Base-by-base conservation (phyloP, 129 eudicot species). In the Flaveria linearis region DNA sequence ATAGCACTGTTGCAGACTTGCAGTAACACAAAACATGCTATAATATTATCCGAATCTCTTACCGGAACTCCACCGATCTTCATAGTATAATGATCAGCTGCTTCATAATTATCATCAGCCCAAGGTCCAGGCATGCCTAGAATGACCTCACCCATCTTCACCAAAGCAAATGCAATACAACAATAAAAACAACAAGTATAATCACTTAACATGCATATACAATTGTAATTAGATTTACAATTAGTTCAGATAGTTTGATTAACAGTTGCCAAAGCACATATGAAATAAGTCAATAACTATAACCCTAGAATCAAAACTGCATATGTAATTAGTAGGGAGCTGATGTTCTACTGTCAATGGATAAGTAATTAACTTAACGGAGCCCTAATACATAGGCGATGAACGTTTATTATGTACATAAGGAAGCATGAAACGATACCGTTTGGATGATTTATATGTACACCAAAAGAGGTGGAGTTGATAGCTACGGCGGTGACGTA, bases 121-220 rank as follows among this genome's bases (percentile, higher is more conserved):
- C 99, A 94, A 18, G 86, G 84, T 33, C 99, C 99, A 14, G 99
- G 99, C 91, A 94, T 82, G 55, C 99, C 99, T 78, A 95, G 73
- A 66, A 82, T 79, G 17, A 91, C 88, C 76, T 82, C 85, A 20
- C 81, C 84, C 99, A 91, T 95, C 77, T 78, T 83, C 58, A 71
- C 36, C 46, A 71, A 66, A 13, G 9, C 17, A 80, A 61, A 50
- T 62, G 71, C 58, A 52, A 30, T 10, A 64, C 7, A 70, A 28
- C 51, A 14, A 22, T 2, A 26, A 25, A 49, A 41, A 41, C 25
- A 43, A 68, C 1, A 39, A 41, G 14, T 6, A 39, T 23, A 7
- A 50, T 52, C 68, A 67, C 47, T 53, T 65, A 33, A 75, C 28
- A 46, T 63, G 72, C 10, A 74, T 17, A 17, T 75, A 45, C 33